Evolutionary conservation across 1,139 yeast species (phyloP).

Genomic region (Sporopachydermia cereana): DNA sequence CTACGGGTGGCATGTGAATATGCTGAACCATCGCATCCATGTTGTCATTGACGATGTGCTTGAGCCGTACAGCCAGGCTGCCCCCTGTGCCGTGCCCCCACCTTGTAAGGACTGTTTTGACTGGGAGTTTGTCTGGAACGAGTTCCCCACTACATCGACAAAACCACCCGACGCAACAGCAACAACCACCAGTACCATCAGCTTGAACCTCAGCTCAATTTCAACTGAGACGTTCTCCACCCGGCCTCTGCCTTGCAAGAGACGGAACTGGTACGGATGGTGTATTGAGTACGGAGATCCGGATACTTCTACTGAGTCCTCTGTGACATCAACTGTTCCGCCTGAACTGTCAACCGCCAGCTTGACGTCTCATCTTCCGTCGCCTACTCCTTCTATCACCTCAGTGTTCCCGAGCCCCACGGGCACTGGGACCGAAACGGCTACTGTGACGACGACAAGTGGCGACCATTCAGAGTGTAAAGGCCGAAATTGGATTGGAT

Average conservation of each 20-base stretch:
- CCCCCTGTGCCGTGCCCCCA: slow-evolving; percentile 61
- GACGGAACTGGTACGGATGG: slow-evolving; percentile 20
- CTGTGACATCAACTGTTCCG: too few species aligned
- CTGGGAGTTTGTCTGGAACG: slow-evolving; percentile 61
- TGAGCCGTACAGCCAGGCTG: slow-evolving; percentile 60
- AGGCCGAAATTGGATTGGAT: slow-evolving; percentile 2
- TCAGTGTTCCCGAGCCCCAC: too few species aligned
- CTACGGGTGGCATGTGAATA: slow-evolving; percentile 81
- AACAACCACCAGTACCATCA: slow-evolving; percentile 9
- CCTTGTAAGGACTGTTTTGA: slow-evolving; percentile 84
- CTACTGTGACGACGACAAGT: too few species aligned
- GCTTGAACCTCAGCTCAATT: slow-evolving; percentile 13
- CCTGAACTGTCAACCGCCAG: too few species aligned
- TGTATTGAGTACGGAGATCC: slow-evolving; percentile 17
- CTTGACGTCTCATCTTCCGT: too few species aligned
- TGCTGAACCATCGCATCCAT: slow-evolving; percentile 82
- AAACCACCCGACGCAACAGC: slow-evolving; percentile 6
- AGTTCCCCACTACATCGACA: slow-evolving; percentile 14
- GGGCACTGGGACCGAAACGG: too few species aligned
- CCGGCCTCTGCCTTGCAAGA: slow-evolving; percentile 15
- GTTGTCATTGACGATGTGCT: slow-evolving; percentile 82
- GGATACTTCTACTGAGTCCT: background rate
- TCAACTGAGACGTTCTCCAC: slow-evolving; percentile 11
- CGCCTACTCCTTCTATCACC: too few species aligned
- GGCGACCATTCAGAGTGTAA: too few species aligned